A percentile compares a stretch with the other conserved stretches of the same genome.
Conservation (phyloP, 441 rosid genomes). For the Euphorbia corollata region DNA sequence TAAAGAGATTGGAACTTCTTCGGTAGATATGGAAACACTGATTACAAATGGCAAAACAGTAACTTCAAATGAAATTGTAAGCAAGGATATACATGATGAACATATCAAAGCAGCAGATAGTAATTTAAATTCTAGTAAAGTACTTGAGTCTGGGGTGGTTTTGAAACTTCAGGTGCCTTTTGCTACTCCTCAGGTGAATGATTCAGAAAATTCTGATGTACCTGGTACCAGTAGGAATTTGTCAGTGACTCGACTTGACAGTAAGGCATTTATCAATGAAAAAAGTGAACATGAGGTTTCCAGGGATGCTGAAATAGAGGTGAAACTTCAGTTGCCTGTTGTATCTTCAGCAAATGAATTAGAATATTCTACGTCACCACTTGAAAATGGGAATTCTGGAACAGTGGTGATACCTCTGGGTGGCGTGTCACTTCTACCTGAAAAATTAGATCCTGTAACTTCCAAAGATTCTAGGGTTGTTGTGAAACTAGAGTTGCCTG, state of each 20-base stretch:
- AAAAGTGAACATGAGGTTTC: conserved; percentile 25
- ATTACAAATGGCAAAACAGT: conserved; percentile 18
- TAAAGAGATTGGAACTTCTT: conserved; percentile 25
- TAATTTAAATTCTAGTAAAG: conserved; percentile 20
- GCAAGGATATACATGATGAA: conserved; percentile 20
- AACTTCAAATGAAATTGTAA: conserved; percentile 25
- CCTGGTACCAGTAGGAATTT: conserved; percentile 18
- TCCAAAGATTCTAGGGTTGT: conserved; percentile 22
- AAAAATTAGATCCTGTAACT: conserved; percentile 11
- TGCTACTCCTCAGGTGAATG: conserved; percentile 19
- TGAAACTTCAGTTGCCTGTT: conserved; percentile 19
- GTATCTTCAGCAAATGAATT: conserved; percentile 15
- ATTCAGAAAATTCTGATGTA: conserved; percentile 20
- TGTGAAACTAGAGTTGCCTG: conserved; percentile 26
- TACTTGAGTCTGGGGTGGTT: conserved; percentile 23
- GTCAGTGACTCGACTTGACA: conserved; percentile 20
- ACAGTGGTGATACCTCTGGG: conserved; percentile 8
- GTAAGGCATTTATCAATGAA: conserved; percentile 20
- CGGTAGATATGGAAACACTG: conserved; percentile 22
- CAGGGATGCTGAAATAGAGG: conserved; percentile 18
- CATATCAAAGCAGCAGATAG: conserved; percentile 18
- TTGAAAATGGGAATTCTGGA: conserved; percentile 4
- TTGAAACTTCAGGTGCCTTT: conserved; percentile 26
- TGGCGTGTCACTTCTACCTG: conserved; percentile 6
- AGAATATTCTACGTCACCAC: conserved; percentile 6